Evolutionary conservation across 202 grass and related monocot genomes (phyloP), one percentile per base, ranked within the genome.

Genomic region (Dendrocalamus latiflorus): DNA sequence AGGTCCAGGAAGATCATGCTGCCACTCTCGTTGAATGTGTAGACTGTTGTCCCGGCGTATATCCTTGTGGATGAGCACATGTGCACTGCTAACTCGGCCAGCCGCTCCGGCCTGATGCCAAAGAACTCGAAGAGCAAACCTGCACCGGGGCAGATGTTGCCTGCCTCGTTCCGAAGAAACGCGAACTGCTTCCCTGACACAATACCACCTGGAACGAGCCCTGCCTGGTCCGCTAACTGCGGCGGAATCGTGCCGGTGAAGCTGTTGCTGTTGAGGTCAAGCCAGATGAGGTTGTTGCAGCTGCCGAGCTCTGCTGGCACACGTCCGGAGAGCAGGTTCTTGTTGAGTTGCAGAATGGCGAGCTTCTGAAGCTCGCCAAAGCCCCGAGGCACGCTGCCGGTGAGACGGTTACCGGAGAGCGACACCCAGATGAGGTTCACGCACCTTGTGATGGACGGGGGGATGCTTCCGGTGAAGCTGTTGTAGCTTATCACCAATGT

Each of bases 1-100:
- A 99, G 84, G 37, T 99, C 96, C 2, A 99, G 87, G 81, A 93
- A 99, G 84, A 99, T 95, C 93, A 99, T 94, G n/a, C 96, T 99
- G 6, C 96, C 96, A 30, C 89, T 99, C 33, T 17, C 65, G 6
- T 0, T 21, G 68, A 99, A 99, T 6, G 75, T 47, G 45, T 99
- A 99, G 6, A 86, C 93, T 0, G 84, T 99, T 6, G 79, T 92
- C 47, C 96, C 96, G 0, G 71, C 86, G 90, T 99, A 99, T 4
- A 99, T 99, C 72, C 96, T 93, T 1, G 96, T 99, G 26, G 81
- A 88, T 9, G 93, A 71, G 77, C 96, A 99, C 7, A 80, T 34
- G 61, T 95, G 89, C 64, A 95, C 89, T 1, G 86, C 53, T 2
- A 88, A 99, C n/a, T 76, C 86, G 0, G 93, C 89, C 56, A 99